Conservation (phyloP, 345 rosid genomes). For the Conringia planisiliqua region DNA sequence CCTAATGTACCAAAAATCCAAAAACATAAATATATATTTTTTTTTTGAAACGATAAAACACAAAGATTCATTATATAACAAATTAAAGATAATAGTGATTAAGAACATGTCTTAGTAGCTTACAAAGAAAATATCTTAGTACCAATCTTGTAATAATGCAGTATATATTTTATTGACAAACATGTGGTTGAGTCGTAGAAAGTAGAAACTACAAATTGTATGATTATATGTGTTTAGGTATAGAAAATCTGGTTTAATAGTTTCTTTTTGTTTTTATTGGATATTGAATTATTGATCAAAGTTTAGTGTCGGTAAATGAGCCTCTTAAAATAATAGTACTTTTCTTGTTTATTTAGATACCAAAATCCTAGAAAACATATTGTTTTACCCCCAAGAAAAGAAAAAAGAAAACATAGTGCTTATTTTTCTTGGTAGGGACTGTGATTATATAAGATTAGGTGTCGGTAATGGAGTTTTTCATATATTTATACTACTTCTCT, state of each 20-base stretch:
- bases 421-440: constrained; percentile 20
- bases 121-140: background rate
- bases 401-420: background rate
- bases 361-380: background rate
- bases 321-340: background rate
- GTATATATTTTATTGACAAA: background rate
- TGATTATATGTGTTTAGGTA: background rate
- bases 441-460: constrained; percentile 20
- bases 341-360: background rate
- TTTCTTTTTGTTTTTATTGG: background rate
- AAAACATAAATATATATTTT: background rate
- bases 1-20: constrained; percentile 34
- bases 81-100: background rate
- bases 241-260: background rate
- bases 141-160: background rate
- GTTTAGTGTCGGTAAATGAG: constrained; percentile 24
- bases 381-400: background rate
- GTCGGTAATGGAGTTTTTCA: constrained; percentile 22
- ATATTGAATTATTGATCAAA: background rate
- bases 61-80: background rate
- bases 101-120: background rate
- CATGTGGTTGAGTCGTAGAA: background rate
- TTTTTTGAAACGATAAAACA: background rate
- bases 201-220: background rate
- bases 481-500: background rate